These are phyloP conservation scores for Pilobolus umbonatus DNA, from an alignment of 192 early-diverging fungal species.

Conservation along the genomic window DNA sequence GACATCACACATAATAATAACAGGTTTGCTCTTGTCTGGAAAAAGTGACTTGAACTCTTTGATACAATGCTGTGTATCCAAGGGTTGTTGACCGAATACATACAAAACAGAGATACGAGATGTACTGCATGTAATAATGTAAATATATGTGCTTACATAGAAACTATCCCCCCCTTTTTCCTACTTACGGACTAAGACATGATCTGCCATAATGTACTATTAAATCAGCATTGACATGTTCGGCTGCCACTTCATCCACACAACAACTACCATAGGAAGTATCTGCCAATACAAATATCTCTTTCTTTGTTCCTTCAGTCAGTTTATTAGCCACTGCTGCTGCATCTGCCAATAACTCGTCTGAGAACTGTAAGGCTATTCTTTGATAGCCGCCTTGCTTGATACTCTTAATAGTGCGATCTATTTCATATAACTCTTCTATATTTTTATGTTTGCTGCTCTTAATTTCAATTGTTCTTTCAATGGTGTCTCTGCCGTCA, in stretches of 20 bases:
- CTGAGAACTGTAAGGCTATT: constrained; percentile 92
- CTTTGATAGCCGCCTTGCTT: constrained; percentile 39
- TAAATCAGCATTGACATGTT: constrained; percentile 81
- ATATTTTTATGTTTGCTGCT: constrained; percentile 37
- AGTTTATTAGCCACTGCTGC: constrained; percentile 57
- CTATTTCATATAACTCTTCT: constrained; percentile 54
- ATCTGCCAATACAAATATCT: constrained; percentile 84
- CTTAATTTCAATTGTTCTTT: constrained; percentile 41
- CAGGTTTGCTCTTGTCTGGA: constrained; percentile 33
- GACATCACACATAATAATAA: constrained; percentile 77
- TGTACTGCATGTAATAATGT: constrained; percentile 40
- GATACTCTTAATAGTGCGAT: constrained; percentile 54
- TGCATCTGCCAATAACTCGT: constrained; percentile 72
- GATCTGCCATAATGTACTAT: constrained; percentile 95
- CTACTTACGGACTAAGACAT: constrained; percentile 74
- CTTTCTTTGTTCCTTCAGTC: constrained; percentile 37
- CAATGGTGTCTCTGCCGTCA: constrained; percentile 64
- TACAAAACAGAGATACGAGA: constrained; percentile 80
- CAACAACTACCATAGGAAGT: constrained; percentile 98
- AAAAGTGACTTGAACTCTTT: constrained; percentile 40
- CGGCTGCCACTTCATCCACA: constrained; percentile 93
- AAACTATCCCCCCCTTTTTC: neutral
- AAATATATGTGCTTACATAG: neutral
- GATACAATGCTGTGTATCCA: constrained; percentile 62
- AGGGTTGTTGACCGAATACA: constrained; percentile 72